Evolutionary conservation across 495 filamentous ascomycete species (phyloP), one percentile per base, ranked within the genome.

Genomic region (Neurospora sp.): DNA sequence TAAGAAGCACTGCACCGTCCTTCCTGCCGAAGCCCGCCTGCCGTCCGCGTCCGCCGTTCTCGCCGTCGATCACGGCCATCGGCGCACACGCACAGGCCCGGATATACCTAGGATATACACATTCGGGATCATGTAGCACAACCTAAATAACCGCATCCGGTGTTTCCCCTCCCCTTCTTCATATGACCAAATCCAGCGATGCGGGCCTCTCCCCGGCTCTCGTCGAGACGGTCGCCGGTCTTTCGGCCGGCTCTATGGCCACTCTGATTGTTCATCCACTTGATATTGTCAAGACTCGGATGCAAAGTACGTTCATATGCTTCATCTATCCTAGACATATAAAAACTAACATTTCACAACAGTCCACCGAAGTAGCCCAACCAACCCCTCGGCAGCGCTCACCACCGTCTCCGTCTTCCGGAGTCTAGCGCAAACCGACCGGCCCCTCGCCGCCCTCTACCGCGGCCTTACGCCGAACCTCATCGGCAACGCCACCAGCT

Each of bases 251-350:
- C 49, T 86, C 94, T 75, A 89, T 93, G 75, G 91, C 93, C 20
- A 97, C 96, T 39, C 87, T 98, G 73, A 86, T 88, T 71, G 91
- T 91, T 37, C 93, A 95, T 84, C 96, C 96, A 23, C 87, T 99
- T 71, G 96, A 99, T 83, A 88, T 98, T 73, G 88, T 98, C 78
- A 99, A 99, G 84, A 98, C 94, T 46, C 91, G 96, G 73, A 89
- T 99, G 77, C 96, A 99, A 84, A 88, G 94, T 95, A 82, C 62
- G 77, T 75, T 44, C 27, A 31, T n/a, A n/a, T n/a, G n/a, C n/a
- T n/a, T n/a, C n/a, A n/a, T n/a, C n/a, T n/a, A n/a, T n/a, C n/a
- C n/a, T n/a, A n/a, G n/a, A n/a, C n/a, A n/a, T n/a, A n/a, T n/a
- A n/a, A n/a, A n/a, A 31, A 31, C 27, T 31, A 31, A 31, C 27